A percentile compares a stretch with the other conserved stretches of the same genome.
phyloP scores from a whole-genome alignment of 768 basidiomycete genomes.

The Strobilomyces echinocephalus region DNA sequence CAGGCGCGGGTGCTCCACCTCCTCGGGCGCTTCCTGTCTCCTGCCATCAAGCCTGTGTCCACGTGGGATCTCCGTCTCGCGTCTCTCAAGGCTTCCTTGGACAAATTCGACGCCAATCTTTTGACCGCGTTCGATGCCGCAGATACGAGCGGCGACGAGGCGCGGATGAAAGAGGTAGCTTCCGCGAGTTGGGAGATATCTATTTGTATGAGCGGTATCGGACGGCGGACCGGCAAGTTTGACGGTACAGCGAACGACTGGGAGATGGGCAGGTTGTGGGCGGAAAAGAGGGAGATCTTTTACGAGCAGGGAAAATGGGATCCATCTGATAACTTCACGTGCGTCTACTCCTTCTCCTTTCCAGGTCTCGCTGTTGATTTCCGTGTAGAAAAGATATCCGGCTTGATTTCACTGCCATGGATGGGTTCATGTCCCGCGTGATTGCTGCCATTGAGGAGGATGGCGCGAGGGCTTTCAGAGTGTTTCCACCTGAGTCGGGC shows the following conservation, averaged over 20 bases:
- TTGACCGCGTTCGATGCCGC: slow-evolving; percentile 88
- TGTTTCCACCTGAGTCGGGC: slow-evolving; percentile 78
- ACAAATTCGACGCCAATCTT: slow-evolving; percentile 82
- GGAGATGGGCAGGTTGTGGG: too few species aligned
- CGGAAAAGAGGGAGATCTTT: too few species aligned
- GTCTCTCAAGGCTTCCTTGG: slow-evolving; percentile 72
- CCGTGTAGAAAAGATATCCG: slow-evolving; percentile 43
- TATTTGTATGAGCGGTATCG: neutral
- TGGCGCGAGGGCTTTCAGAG: slow-evolving; percentile 73
- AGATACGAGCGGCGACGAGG: slow-evolving; percentile 67
- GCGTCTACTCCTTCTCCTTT: too few species aligned
- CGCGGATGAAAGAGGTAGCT: slow-evolving; percentile 75
- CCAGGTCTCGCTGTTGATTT: neutral
- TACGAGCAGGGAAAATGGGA: too few species aligned
- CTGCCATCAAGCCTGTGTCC: slow-evolving; percentile 62
- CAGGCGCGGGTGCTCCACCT: slow-evolving; percentile 70
- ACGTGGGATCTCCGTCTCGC: slow-evolving; percentile 58
- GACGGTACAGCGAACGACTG: neutral
- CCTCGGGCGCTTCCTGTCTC: slow-evolving; percentile 72
- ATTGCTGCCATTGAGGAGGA: slow-evolving; percentile 64
- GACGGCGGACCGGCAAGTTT: neutral
- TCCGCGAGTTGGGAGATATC: slow-evolving; percentile 27
- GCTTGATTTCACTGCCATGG: slow-evolving; percentile 92
- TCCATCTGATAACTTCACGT: too few species aligned
- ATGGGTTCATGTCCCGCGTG: slow-evolving; percentile 74